Percentiles rank a stretch among this genome's conserved stretches.
These are phyloP conservation scores for Fusarium pilosicola DNA, from an alignment of 2,329 filamentous ascomycete genomes.

Conservation along the genomic window DNA sequence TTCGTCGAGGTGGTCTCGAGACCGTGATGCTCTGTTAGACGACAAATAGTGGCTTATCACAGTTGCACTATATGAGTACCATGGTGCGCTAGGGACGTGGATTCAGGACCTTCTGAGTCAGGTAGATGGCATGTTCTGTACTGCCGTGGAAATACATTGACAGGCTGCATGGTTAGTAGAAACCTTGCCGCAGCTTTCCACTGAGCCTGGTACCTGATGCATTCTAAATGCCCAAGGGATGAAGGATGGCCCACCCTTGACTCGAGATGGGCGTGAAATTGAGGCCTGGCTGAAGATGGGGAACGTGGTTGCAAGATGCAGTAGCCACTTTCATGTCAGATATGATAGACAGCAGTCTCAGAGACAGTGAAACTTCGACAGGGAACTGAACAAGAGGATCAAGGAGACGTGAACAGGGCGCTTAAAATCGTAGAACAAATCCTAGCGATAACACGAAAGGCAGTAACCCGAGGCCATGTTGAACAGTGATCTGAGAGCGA, in stretches of 20 bases:
- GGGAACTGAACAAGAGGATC: neutral
- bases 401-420: neutral
- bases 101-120: conserved; percentile 33
- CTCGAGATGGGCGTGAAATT: conserved; percentile 30
- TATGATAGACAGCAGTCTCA: conserved; percentile 8
- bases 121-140: conserved; percentile 18
- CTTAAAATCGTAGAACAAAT: neutral
- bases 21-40: neutral
- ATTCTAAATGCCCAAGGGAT: conserved; percentile 4
- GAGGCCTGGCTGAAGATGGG: conserved; percentile 17
- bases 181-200: neutral
- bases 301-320: conserved; percentile 22
- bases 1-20: neutral
- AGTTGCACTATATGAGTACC: neutral
- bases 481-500: neutral
- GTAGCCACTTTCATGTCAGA: conserved; percentile 7
- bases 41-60: conserved; percentile 17
- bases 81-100: conserved; percentile 25
- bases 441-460: neutral
- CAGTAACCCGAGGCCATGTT: neutral
- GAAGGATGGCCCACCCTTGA: conserved; percentile 5
- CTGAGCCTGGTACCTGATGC: conserved; percentile 4
- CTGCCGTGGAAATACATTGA: conserved; percentile 10
- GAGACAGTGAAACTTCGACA: conserved; percentile 10
- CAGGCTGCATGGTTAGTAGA: conserved; percentile 12